These are phyloP conservation scores for Leishmania tarentolae DNA, from an alignment of 208 protist genomes.

Conservation along the genomic window DNA sequence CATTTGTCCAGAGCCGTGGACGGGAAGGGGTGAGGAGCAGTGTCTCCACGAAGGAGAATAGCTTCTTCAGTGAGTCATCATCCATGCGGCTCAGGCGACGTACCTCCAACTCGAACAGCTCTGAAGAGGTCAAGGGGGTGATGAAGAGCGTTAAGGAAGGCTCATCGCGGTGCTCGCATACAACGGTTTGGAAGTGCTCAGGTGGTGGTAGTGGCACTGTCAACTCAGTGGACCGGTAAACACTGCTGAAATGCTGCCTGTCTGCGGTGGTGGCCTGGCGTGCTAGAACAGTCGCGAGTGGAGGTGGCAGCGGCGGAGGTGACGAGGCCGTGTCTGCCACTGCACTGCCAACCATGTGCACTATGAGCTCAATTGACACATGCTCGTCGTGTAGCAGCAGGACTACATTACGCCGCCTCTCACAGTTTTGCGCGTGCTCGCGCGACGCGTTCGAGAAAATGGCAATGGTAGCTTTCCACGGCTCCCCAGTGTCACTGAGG, in stretches of 20 bases:
- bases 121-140: background rate
- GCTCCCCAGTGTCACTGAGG: background rate
- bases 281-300: slow-evolving; percentile 4
- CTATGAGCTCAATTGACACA: slow-evolving; percentile 13
- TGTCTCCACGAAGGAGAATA: slow-evolving; percentile 31
- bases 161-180: slow-evolving; percentile 59
- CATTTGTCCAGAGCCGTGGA: slow-evolving; percentile 17
- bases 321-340: background rate
- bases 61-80: slow-evolving; percentile 13
- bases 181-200: slow-evolving; percentile 35
- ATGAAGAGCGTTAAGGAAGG: slow-evolving; percentile 52
- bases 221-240: slow-evolving; percentile 39
- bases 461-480: slow-evolving; percentile 1
- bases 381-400: slow-evolving; percentile 10
- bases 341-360: background rate
- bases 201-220: slow-evolving; percentile 45
- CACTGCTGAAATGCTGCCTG: background rate
- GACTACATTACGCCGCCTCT: background rate
- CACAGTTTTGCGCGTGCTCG: background rate
- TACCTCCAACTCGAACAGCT: slow-evolving; percentile 66
- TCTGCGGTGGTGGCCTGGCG: background rate
- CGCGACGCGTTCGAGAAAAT: background rate
- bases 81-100: slow-evolving; percentile 22
- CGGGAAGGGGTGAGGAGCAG: slow-evolving; percentile 35
- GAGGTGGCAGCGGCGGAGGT: background rate